Conservation (phyloP, 768 basidiomycete species). For the Russula brevipes region DNA sequence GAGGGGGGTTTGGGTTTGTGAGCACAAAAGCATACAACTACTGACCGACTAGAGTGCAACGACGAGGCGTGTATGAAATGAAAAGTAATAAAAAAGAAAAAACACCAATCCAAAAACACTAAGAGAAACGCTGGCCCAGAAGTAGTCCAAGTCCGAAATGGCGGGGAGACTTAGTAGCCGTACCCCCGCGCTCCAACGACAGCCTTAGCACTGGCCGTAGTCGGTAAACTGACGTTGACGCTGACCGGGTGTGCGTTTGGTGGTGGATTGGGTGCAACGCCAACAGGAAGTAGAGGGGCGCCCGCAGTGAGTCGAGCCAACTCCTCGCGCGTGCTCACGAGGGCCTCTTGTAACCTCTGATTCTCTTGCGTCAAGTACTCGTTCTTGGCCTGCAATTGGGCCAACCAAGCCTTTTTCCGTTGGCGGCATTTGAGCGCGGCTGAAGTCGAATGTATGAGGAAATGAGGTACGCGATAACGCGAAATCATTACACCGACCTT, state of each 20-base stretch:
- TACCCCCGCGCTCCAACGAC: conserved; percentile 21
- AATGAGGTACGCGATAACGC: conserved; percentile 2
- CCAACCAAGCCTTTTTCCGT: conserved; percentile 97
- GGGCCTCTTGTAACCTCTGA: conserved; percentile 82
- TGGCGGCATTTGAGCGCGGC: conserved; percentile 99
- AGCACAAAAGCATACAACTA: conserved; percentile 22
- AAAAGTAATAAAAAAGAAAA: conserved; percentile 22
- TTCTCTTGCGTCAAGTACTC: conserved; percentile 92
- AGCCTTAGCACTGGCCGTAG: neutral
- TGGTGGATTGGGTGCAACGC: conserved; percentile 3
- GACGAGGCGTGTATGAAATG: conserved; percentile 15
- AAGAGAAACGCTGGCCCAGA: neutral
- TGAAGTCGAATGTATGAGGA: conserved; percentile 32
- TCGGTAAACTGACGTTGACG: conserved; percentile 24
- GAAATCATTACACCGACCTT: conserved; percentile 55
- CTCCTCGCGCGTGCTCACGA: conserved; percentile 87
- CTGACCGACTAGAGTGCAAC: conserved; percentile 10
- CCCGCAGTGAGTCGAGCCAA: conserved; percentile 69
- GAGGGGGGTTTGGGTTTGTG: conserved; percentile 4
- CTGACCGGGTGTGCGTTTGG: conserved; percentile 21
- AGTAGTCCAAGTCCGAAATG: neutral
- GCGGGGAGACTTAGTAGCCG: conserved; percentile 14
- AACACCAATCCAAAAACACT: conserved; percentile 14
- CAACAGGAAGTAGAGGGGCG: conserved; percentile 15
- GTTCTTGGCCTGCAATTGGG: conserved; percentile 87